phyloP scores from a whole-genome alignment of 2,329 filamentous ascomycete species.

The Pseudogymnoascus sp. region DNA sequence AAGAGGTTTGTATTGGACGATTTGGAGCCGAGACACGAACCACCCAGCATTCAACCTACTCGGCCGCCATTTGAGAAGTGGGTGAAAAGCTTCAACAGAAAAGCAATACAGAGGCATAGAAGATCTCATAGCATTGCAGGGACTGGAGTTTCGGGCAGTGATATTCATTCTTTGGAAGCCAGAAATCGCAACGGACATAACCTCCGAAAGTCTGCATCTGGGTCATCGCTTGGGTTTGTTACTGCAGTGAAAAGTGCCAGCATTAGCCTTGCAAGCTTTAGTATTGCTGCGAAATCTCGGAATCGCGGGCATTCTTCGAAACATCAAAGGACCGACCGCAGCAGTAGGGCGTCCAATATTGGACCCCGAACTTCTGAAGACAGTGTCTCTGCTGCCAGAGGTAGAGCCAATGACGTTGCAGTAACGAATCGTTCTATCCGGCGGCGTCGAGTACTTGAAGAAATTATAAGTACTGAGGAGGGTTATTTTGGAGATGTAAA shows the following conservation, averaged over 20 bases:
- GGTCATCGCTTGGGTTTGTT: slow-evolving; percentile 71
- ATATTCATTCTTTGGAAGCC: slow-evolving; percentile 19
- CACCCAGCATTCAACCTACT: neutral
- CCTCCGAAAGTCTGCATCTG: slow-evolving; percentile 57
- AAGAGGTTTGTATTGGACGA: slow-evolving; percentile 25
- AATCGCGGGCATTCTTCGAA: slow-evolving; percentile 44
- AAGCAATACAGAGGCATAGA: slow-evolving; percentile 39
- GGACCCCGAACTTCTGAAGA: slow-evolving; percentile 57
- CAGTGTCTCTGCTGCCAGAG: slow-evolving; percentile 53
- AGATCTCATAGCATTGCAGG: slow-evolving; percentile 29
- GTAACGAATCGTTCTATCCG: slow-evolving; percentile 66
- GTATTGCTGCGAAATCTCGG: slow-evolving; percentile 55
- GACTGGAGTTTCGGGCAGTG: slow-evolving; percentile 32
- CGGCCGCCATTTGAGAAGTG: slow-evolving; percentile 58
- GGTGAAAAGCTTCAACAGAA: slow-evolving; percentile 61
- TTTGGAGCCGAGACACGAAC: slow-evolving; percentile 11
- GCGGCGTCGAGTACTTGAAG: slow-evolving; percentile 72
- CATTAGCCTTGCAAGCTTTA: slow-evolving; percentile 66
- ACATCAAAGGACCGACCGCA: slow-evolving; percentile 53
- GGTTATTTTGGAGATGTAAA: slow-evolving; percentile 82
- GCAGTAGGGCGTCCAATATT: slow-evolving; percentile 53
- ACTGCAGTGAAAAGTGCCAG: slow-evolving; percentile 75
- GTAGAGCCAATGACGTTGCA: slow-evolving; percentile 52
- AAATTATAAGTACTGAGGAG: slow-evolving; percentile 79
- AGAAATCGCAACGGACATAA: slow-evolving; percentile 23